phyloP scores from a whole-genome alignment of 1,284 basidiomycete species.

The Volvariella volvacea region DNA sequence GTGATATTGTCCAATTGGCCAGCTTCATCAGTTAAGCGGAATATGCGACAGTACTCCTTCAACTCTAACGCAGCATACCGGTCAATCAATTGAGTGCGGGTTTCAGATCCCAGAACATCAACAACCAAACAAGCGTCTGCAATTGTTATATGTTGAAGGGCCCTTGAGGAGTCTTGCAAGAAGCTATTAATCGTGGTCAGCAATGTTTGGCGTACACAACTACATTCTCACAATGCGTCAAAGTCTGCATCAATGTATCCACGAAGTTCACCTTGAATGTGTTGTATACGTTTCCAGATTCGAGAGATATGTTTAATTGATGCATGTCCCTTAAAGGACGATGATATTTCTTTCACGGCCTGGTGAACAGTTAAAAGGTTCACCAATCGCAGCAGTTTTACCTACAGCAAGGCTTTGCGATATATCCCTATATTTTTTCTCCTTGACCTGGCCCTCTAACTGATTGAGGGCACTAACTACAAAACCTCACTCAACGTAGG shows the following conservation, averaged over 20 bases:
- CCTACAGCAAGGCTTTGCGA: constrained; percentile 72
- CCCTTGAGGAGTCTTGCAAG: constrained; percentile 68
- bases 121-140: constrained; percentile 78
- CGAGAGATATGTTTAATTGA: constrained; percentile 72
- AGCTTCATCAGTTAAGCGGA: constrained; percentile 86
- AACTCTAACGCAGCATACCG: constrained; percentile 89
- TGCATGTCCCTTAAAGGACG: constrained; percentile 70
- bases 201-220: background rate
- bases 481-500: background rate
- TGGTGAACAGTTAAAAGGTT: constrained; percentile 21
- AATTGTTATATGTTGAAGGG: constrained; percentile 57
- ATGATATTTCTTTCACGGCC: constrained; percentile 84
- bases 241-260: constrained; percentile 82
- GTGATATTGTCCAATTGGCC: constrained; percentile 96
- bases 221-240: constrained; percentile 73
- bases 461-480: constrained; percentile 82
- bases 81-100: constrained; percentile 76
- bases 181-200: constrained; percentile 42
- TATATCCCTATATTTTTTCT: constrained; percentile 79
- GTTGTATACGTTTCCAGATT: constrained; percentile 73
- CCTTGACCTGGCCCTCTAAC: constrained; percentile 71
- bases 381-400: constrained; percentile 13
- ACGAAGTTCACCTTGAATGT: constrained; percentile 71
- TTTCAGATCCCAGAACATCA: constrained; percentile 82
- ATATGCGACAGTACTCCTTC: constrained; percentile 95